phyloP scores from a whole-genome alignment of 345 rosid species.

The Camelina neglecta region DNA sequence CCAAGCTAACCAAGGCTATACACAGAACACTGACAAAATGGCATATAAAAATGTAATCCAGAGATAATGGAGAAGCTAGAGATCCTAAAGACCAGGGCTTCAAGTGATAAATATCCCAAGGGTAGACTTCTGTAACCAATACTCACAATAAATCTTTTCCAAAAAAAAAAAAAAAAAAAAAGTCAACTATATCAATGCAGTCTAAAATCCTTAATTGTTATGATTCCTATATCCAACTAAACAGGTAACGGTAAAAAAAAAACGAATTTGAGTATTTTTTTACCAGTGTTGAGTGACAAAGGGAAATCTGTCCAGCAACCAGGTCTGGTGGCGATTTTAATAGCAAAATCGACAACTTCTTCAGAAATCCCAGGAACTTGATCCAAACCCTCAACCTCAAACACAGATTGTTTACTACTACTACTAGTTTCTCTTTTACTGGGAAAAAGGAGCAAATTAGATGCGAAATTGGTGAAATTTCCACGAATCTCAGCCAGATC shows the following conservation, averaged over 20 bases:
- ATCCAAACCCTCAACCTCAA: slow-evolving; percentile 18
- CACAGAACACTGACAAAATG: not conserved
- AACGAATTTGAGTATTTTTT: no score
- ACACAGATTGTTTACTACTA: not conserved
- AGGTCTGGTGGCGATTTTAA: slow-evolving; percentile 56
- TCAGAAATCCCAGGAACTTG: slow-evolving; percentile 58
- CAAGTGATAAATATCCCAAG: not conserved
- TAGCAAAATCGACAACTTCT: slow-evolving; percentile 60
- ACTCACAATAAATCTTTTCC: not conserved
- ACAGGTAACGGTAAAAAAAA: not conserved
- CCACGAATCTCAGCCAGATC: slow-evolving; percentile 76
- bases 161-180: no score
- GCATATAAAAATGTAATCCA: not conserved
- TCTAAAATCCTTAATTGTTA: not conserved
- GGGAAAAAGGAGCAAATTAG: slow-evolving; percentile 52
- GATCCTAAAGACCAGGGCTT: not conserved
- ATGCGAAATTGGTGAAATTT: slow-evolving; percentile 68
- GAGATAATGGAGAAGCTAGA: not conserved
- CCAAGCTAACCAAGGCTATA: not conserved
- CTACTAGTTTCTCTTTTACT: slow-evolving; percentile 24
- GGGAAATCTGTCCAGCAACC: slow-evolving; percentile 79
- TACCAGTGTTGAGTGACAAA: slow-evolving; percentile 54
- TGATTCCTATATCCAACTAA: not conserved
- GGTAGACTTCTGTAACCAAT: not conserved
- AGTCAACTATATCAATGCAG: not conserved